Percentiles rank a stretch among this genome's conserved stretches.
Evolutionary conservation across 305 asterid species (phyloP).

Genomic region (Fraxinus paxiana): DNA sequence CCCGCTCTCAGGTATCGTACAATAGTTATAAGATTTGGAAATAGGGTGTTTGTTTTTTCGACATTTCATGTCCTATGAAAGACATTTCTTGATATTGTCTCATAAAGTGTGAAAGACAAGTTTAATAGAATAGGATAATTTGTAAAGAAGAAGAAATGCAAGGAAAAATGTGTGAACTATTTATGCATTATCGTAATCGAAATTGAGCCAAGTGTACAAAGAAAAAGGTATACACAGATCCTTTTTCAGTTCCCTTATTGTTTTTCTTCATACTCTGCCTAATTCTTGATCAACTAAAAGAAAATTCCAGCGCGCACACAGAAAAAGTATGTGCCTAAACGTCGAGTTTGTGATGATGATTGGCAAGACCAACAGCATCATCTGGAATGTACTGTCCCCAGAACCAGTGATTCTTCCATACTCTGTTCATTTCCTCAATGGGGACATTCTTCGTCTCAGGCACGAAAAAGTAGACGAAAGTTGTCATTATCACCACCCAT

Average conservation of each 20-base stretch:
- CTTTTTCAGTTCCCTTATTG: background rate
- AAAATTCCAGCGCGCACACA: background rate
- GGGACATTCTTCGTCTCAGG: constrained; percentile 69
- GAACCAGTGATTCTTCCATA: constrained; percentile 56
- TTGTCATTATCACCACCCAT: constrained; percentile 47
- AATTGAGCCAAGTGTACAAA: background rate
- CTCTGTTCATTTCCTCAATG: constrained; percentile 52
- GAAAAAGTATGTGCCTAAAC: background rate
- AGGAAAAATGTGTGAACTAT: background rate
- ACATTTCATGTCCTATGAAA: background rate
- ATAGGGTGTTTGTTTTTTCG: background rate
- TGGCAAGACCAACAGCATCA: constrained; percentile 43
- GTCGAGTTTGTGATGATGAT: background rate
- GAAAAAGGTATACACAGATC: background rate
- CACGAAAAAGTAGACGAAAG: constrained; percentile 36
- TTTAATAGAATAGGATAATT: background rate
- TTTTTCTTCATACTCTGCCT: background rate
- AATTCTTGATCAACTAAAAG: background rate
- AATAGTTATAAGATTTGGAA: background rate
- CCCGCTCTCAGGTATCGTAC: background rate
- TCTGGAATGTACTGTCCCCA: constrained; percentile 48
- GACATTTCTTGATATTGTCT: background rate
- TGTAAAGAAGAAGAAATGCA: background rate
- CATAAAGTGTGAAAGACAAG: background rate
- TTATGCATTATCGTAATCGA: background rate